phyloP scores from a whole-genome alignment of 345 rosid genomes.

The Euphorbia tirucalli region DNA sequence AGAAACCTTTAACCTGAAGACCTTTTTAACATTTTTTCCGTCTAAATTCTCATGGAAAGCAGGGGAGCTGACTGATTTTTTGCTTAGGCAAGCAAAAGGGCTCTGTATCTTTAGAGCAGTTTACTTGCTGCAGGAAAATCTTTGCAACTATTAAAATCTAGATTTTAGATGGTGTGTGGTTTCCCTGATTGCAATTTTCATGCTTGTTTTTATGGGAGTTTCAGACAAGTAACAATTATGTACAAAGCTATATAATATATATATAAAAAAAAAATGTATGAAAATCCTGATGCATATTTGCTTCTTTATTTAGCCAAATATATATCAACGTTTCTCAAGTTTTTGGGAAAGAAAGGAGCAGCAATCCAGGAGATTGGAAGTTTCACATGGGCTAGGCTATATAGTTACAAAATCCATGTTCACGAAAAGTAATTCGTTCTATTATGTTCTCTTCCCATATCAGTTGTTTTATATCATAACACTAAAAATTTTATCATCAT shows the following conservation, averaged over 20 bases:
- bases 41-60: slow-evolving; percentile 10
- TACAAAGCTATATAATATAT: slow-evolving; percentile 4
- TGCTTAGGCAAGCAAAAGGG: neutral
- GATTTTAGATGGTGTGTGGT: neutral
- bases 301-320: slow-evolving; percentile 1
- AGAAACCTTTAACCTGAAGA: slow-evolving; percentile 28
- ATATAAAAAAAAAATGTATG: neutral
- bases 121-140: neutral
- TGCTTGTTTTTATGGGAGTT: neutral
- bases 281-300: neutral
- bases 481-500: no score
- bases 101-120: neutral
- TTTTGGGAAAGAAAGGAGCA: neutral
- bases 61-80: neutral
- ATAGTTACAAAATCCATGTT: no score
- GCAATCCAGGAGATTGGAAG: no score
- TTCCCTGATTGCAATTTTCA: slow-evolving; percentile 5
- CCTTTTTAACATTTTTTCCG: neutral
- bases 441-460: no score
- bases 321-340: neutral
- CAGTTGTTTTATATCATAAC: no score
- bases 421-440: no score
- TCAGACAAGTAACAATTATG: slow-evolving; percentile 1
- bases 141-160: neutral
- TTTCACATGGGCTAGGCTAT: no score